Evolutionary conservation across 2,329 filamentous ascomycete genomes (phyloP).

Genomic region (Fusarium proliferatum): DNA sequence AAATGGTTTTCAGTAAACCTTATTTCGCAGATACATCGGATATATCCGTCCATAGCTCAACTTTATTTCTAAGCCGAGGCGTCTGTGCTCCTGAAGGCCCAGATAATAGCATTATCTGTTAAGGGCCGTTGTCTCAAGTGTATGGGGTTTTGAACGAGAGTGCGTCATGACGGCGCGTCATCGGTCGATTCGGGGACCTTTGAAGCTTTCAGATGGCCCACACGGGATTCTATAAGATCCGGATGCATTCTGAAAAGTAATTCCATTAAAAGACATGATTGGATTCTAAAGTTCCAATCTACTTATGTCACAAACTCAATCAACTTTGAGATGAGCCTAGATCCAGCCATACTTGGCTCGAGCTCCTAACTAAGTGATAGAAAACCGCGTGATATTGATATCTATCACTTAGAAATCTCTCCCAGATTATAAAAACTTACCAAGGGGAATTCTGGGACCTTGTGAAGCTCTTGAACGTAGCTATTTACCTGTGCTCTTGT

Average conservation of each 20-base stretch:
- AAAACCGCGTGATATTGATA: fast-evolving
- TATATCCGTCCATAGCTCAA: not conserved
- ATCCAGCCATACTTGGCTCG: fast-evolving
- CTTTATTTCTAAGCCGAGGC: not conserved
- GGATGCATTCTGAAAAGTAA: too few relatives aligned
- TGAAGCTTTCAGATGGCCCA: not conserved
- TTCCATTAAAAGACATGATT: not conserved
- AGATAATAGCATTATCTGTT: not conserved
- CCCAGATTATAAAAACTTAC: not conserved
- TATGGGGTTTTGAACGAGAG: not conserved
- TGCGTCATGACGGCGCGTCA: not conserved
- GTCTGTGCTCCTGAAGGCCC: not conserved
- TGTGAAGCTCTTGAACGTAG: too few relatives aligned
- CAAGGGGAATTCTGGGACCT: too few relatives aligned
- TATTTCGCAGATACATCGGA: not conserved
- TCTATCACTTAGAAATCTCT: fast-evolving
- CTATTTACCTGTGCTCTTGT: not conserved
- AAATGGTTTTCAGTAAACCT: not conserved
- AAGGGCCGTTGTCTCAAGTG: not conserved
- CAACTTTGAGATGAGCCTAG: not conserved
- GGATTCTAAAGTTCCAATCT: not conserved
- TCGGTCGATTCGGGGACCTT: not conserved
- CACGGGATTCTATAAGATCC: fast-evolving
- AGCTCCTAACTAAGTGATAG: not conserved
- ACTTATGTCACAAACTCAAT: not conserved